phyloP scores from a whole-genome alignment of 2,329 filamentous ascomycete species.

The Phaeosphaeriaceae sp. region DNA sequence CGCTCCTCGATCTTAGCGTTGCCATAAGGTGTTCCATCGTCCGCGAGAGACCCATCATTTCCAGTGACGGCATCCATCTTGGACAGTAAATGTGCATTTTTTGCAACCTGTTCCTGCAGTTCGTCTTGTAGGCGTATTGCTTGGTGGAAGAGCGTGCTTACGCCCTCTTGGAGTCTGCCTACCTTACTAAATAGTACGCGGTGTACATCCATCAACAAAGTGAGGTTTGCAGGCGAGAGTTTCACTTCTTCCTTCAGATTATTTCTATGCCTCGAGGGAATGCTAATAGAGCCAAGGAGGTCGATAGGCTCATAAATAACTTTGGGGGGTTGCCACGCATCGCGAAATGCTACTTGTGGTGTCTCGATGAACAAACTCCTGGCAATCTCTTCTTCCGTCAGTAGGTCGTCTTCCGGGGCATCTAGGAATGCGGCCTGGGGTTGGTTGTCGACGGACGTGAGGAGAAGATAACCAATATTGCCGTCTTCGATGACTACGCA shows the following conservation, averaged over 20 bases:
- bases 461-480: conserved; percentile 64
- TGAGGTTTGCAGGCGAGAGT: conserved; percentile 72
- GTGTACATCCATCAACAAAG: conserved; percentile 75
- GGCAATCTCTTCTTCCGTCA: conserved; percentile 35
- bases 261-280: conserved; percentile 66
- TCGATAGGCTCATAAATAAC: conserved; percentile 64
- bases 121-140: conserved; percentile 73
- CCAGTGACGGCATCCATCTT: conserved; percentile 72
- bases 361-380: conserved; percentile 26
- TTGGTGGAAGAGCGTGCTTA: conserved; percentile 74
- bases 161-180: conserved; percentile 69
- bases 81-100: conserved; percentile 68
- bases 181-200: conserved; percentile 74
- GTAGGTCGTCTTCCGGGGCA: conserved; percentile 48
- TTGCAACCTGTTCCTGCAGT: conserved; percentile 69
- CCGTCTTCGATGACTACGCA: conserved; percentile 62
- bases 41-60: conserved; percentile 54
- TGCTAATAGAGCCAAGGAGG: conserved; percentile 63
- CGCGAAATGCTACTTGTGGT: conserved; percentile 62
- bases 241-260: conserved; percentile 71
- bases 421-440: conserved; percentile 61
- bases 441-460: conserved; percentile 56
- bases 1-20: conserved; percentile 66
- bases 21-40: conserved; percentile 56
- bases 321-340: conserved; percentile 68